Evolutionary conservation across 768 basidiomycete species (phyloP).

Genomic region (Leccinum variicolor): DNA sequence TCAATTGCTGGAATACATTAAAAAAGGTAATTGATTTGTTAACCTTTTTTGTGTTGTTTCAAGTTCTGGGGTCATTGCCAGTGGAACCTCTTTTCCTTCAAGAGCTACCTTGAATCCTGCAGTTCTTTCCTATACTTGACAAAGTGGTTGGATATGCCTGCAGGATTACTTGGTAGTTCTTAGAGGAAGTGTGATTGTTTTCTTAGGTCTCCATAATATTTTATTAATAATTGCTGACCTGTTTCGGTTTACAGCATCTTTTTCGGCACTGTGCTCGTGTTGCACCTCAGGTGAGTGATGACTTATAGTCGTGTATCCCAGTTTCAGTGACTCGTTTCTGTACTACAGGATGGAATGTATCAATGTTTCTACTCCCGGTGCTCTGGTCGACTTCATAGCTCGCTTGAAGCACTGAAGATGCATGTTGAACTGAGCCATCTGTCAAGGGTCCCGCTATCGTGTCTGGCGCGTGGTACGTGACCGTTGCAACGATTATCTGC

Average conservation of each 20-base stretch:
- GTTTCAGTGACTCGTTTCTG: background rate
- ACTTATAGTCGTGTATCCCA: background rate
- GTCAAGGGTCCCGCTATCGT: constrained; percentile 26
- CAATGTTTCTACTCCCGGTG: constrained; percentile 25
- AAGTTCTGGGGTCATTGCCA: constrained; percentile 5
- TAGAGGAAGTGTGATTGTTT: constrained; percentile 7
- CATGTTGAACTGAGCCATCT: constrained; percentile 32
- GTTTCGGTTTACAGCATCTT: constrained; percentile 21
- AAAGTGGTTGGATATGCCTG: constrained; percentile 11
- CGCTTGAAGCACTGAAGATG: constrained; percentile 15
- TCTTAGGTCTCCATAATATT: background rate
- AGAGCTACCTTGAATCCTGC: constrained; percentile 9
- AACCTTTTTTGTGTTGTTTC: background rate
- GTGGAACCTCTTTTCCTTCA: background rate
- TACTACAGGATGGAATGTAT: constrained; percentile 24
- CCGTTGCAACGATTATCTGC: background rate
- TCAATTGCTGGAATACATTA: constrained; percentile 29
- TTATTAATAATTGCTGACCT: constrained; percentile 8
- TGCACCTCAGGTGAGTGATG: constrained; percentile 8
- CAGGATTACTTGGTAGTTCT: constrained; percentile 20
- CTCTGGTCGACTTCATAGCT: constrained; percentile 24
- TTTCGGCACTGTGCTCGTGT: constrained; percentile 22
- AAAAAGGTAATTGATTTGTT: constrained; percentile 26
- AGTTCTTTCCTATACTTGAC: constrained; percentile 10
- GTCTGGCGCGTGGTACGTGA: constrained; percentile 25